Evolutionary conservation across 352 stramenopile genomes (phyloP).

Genomic region (Globisporangium nagaii): DNA sequence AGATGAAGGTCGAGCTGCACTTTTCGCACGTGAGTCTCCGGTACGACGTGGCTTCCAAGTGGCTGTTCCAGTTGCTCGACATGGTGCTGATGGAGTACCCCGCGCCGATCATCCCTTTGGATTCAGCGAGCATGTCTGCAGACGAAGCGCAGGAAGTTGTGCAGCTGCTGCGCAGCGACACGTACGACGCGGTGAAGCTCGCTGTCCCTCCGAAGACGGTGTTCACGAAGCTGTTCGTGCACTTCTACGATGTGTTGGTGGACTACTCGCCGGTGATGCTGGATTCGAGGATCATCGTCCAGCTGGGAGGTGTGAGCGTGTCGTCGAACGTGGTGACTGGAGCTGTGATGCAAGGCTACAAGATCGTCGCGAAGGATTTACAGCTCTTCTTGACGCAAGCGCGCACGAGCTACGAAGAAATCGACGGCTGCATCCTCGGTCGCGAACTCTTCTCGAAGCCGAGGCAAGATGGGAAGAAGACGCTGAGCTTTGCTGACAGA

Average conservation of each 20-base stretch:
- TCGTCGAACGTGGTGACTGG: conserved; percentile 85
- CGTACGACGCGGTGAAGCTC: conserved; percentile 57
- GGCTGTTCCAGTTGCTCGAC: conserved; percentile 71
- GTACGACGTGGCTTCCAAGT: conserved; percentile 79
- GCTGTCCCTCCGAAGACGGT: conserved; percentile 71
- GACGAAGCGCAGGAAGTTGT: conserved; percentile 46
- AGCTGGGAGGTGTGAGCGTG: conserved; percentile 66
- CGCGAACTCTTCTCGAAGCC: conserved; percentile 51
- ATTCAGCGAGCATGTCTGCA: conserved; percentile 59
- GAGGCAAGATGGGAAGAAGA: conserved; percentile 28
- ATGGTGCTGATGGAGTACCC: conserved; percentile 81
- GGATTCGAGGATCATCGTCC: conserved; percentile 63
- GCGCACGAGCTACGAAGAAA: conserved; percentile 58
- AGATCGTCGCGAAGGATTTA: conserved; percentile 67
- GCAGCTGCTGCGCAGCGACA: conserved; percentile 18
- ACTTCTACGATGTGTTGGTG: conserved; percentile 76
- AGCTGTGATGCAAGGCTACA: conserved; percentile 84
- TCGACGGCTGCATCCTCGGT: conserved; percentile 58
- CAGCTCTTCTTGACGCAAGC: conserved; percentile 68
- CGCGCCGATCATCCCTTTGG: conserved; percentile 73
- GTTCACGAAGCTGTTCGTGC: conserved; percentile 87
- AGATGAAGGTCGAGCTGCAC: conserved; percentile 86
- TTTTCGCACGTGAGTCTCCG: conserved; percentile 78
- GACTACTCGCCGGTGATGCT: conserved; percentile 71
- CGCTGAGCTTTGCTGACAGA: conserved; percentile 33